phyloP scores from a whole-genome alignment of 1,284 basidiomycete genomes.

The Phlebopus sp. region DNA sequence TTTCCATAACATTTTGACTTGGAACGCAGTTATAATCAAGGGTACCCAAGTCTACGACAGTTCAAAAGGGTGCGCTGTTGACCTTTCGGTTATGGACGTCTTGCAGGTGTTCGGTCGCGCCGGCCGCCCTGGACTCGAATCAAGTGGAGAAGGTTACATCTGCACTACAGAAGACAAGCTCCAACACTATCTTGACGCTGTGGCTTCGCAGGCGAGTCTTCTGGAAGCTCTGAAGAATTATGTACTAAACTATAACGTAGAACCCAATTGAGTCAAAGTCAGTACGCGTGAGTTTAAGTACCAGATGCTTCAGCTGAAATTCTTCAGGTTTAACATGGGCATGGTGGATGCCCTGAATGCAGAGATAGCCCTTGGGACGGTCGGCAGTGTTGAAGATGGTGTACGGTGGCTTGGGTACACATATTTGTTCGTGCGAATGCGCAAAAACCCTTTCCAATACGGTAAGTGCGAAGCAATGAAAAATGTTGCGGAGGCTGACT shows the following conservation, averaged over 20 bases:
- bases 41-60: slow-evolving; percentile 97
- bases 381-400: slow-evolving; percentile 84
- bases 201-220: slow-evolving; percentile 75
- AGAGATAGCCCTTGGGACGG: slow-evolving; percentile 94
- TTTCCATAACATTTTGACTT: slow-evolving; percentile 13
- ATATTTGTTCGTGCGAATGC: slow-evolving; percentile 95
- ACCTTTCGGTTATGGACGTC: slow-evolving; percentile 94
- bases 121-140: slow-evolving; percentile 94
- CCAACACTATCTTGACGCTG: slow-evolving; percentile 86
- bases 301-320: slow-evolving; percentile 12
- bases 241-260: slow-evolving; percentile 34
- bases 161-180: slow-evolving; percentile 94
- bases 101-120: slow-evolving; percentile 97
- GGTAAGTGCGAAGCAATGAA: slow-evolving; percentile 45
- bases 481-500: not conserved
- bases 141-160: slow-evolving; percentile 95
- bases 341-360: slow-evolving; percentile 94
- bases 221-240: not conserved
- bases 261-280: slow-evolving; percentile 97
- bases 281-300: slow-evolving; percentile 19
- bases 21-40: slow-evolving; percentile 83
- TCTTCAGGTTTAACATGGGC: slow-evolving; percentile 75
- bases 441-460: slow-evolving; percentile 89
- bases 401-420: slow-evolving; percentile 98
- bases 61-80: slow-evolving; percentile 84